phyloP scores from a whole-genome alignment of 2,329 filamentous ascomycete genomes.

The Lachnellula cervina region DNA sequence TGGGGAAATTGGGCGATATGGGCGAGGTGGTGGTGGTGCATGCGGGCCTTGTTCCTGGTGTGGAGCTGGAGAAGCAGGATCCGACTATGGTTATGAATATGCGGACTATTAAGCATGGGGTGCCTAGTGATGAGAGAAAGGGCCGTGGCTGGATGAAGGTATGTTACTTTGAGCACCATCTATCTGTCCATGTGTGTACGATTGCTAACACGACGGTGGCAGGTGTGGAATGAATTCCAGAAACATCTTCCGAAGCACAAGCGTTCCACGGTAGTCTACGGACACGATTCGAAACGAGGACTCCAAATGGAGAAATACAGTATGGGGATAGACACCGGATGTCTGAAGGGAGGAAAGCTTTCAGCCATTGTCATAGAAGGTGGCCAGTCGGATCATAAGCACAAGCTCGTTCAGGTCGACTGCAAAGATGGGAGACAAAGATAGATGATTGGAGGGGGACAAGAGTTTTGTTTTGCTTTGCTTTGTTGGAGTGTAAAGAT shows the following conservation, averaged over 20 bases:
- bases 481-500: background rate
- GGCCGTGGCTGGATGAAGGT: slow-evolving; percentile 31
- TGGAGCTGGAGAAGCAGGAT: slow-evolving; percentile 65
- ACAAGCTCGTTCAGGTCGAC: slow-evolving; percentile 27
- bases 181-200: no score
- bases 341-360: slow-evolving; percentile 69
- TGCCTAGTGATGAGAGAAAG: slow-evolving; percentile 25
- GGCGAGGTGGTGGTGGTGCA: slow-evolving; percentile 74
- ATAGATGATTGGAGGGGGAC: background rate
- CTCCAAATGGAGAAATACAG: slow-evolving; percentile 65
- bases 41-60: slow-evolving; percentile 74
- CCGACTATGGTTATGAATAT: slow-evolving; percentile 88
- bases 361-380: slow-evolving; percentile 72
- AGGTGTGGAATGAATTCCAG: slow-evolving; percentile 54
- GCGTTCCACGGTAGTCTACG: slow-evolving; percentile 72
- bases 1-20: slow-evolving; percentile 57
- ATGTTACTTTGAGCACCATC: background rate
- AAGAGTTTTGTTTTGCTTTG: background rate
- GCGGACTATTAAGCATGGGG: slow-evolving; percentile 50
- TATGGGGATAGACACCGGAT: slow-evolving; percentile 81
- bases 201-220: background rate
- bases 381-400: slow-evolving; percentile 34
- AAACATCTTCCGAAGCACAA: slow-evolving; percentile 29
- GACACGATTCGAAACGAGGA: slow-evolving; percentile 74
- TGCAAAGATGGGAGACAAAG: slow-evolving; percentile 24